Evolutionary conservation across 2,329 filamentous ascomycete species (phyloP).

Genomic region (Sarocladiaceae sp.): DNA sequence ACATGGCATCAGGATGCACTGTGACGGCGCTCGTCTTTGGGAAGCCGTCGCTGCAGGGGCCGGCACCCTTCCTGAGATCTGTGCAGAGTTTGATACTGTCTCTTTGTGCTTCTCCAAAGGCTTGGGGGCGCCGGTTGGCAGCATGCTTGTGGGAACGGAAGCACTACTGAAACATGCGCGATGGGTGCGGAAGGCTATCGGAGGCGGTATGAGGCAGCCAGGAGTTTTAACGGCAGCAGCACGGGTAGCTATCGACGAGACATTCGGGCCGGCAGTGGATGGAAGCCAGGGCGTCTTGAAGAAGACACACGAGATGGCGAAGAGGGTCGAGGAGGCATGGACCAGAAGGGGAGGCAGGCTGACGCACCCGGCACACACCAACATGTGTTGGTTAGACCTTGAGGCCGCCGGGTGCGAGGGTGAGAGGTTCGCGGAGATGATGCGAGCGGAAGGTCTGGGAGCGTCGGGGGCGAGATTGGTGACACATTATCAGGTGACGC

Average conservation of each 20-base stretch:
- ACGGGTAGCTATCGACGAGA: slow-evolving; percentile 55
- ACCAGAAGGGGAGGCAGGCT: slow-evolving; percentile 61
- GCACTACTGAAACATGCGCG: slow-evolving; percentile 31
- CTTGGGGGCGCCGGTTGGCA: slow-evolving; percentile 73
- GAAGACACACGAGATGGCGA: slow-evolving; percentile 56
- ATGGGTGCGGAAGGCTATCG: slow-evolving; percentile 60
- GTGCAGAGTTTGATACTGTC: slow-evolving; percentile 64
- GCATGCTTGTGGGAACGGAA: slow-evolving; percentile 56
- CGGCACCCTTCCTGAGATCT: slow-evolving; percentile 60
- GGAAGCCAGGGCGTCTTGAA: slow-evolving; percentile 50
- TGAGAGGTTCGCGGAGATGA: slow-evolving; percentile 32
- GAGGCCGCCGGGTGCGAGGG: slow-evolving; percentile 45
- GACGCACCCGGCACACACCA: slow-evolving; percentile 70
- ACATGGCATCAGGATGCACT: slow-evolving; percentile 62
- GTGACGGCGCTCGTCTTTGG: slow-evolving; percentile 78
- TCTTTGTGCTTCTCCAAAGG: slow-evolving; percentile 79
- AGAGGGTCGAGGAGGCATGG: slow-evolving; percentile 64
- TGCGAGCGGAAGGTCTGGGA: slow-evolving; percentile 35
- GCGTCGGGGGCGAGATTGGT: slow-evolving; percentile 36
- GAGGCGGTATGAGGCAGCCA: slow-evolving; percentile 67
- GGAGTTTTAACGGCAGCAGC: slow-evolving; percentile 69
- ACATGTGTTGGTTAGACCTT: slow-evolving; percentile 84
- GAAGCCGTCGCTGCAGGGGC: slow-evolving; percentile 69
- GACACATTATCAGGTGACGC: slow-evolving; percentile 55
- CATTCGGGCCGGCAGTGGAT: slow-evolving; percentile 30